Conservation (phyloP, 129 eudicot species). For the carrot (Daucus carota) region DH1_v3.0 NC_030381.2:44339501-44340000, state of each 20-base stretch:
- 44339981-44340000: constrained; percentile 11
- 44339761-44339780: not conserved
- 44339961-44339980: not conserved
- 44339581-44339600: not conserved
- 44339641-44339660: no score
- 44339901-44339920: not conserved
- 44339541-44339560: not conserved
- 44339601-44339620: no score
- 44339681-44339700: no score
- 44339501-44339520: not conserved
- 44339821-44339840: not conserved
- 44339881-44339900: not conserved
- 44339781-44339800: not conserved
- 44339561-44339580: not conserved
- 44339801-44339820: not conserved
- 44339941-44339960: not conserved
- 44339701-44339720: not conserved
- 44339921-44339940: not conserved
- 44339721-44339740: not conserved
- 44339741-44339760: not conserved
- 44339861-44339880: not conserved
- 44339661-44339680: no score
- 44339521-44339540: not conserved
- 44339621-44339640: no score
- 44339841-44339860: not conserved